A percentile compares a stretch with the other conserved stretches of the same genome.
Evolutionary conservation across 2,329 filamentous ascomycete species (phyloP).

Genomic region (Diplodia corticola): DNA sequence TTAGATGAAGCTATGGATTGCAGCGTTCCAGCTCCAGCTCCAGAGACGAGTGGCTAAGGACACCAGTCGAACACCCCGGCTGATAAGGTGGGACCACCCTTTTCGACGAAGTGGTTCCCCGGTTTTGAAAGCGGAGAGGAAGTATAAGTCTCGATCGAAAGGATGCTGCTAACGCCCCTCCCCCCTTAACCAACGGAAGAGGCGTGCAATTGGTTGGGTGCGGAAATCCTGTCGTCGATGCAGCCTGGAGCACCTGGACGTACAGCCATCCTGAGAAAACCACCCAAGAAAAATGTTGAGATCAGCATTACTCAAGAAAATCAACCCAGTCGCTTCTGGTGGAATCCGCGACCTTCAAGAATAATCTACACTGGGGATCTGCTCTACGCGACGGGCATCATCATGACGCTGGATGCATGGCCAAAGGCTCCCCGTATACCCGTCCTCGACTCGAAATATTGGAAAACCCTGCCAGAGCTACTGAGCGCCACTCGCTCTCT

Average conservation of each 20-base stretch:
- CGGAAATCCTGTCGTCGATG: neutral
- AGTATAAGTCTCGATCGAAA: neutral
- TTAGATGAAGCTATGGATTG: neutral
- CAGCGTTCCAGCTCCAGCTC: no score
- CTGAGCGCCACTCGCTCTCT: no score
- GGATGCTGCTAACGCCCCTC: neutral
- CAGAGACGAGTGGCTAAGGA: neutral
- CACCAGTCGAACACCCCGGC: no score
- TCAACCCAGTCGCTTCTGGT: neutral
- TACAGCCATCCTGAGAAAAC: neutral
- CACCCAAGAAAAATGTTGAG: neutral
- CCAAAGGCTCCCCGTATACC: neutral
- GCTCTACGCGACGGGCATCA: neutral
- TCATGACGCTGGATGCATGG: neutral
- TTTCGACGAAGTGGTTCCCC: neutral
- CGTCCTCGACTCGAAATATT: no score
- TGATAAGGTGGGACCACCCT: neutral
- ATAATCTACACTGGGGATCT: neutral
- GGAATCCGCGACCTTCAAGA: neutral
- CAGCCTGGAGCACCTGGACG: neutral
- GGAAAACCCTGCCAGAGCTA: no score
- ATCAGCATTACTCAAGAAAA: neutral
- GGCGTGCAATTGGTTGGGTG: no score
- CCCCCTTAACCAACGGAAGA: neutral
- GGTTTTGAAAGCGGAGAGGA: neutral